Evolutionary conservation across 2,329 filamentous ascomycete genomes (phyloP), one percentile per base, ranked within the genome.

Genomic region (Alternaria arbusti): DNA sequence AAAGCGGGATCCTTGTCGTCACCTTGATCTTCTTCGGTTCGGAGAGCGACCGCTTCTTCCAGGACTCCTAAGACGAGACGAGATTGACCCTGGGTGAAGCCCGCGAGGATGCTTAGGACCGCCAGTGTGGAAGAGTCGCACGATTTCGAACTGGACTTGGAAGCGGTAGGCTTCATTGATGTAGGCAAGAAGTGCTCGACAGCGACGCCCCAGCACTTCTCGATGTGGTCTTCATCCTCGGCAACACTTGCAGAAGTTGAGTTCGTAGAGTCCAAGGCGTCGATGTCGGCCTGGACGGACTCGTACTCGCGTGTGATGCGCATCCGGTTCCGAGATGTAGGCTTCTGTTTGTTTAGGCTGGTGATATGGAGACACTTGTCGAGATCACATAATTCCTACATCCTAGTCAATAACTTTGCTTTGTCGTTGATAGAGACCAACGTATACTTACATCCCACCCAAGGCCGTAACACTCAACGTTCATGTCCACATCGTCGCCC

Each of bases 361-460:
- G 11, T n/a, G 6, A 69, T 58, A n/a, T 69, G 67, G 0, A 57
- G 44, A 30, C 57, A 57, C 28, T 64, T 69, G 17, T 69, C 67
- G 20, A 23, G 43, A 11, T 69, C 67, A 12, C 57, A 57, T 5
- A 66, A 52, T 7, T 60, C 57, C 64, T 63, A 10, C 5, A 1
- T 6, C 1, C 6, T 12, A 9, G 6, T 45, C 7, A 22, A 13
- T 12, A 4, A 7, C 6, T 9, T 20, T 1, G 1, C 10, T 12
- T 28, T 6, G 4, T 3, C 1, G 3, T 36, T 6, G 0, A 3
- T 0, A 15, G 2, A 15, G 1, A 4, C 3, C 20, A 17, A 8
- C 3, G 9, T 52, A 26, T 23, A 28, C 49, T 32, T 43, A 61
- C 62, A 10, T 59, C 59, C 66, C 66, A 68, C 2, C 46, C 25